Evolutionary conservation across 2,329 filamentous ascomycete genomes (phyloP), one percentile per base, ranked within the genome.

Genomic region (Fusarium pininemorale): DNA sequence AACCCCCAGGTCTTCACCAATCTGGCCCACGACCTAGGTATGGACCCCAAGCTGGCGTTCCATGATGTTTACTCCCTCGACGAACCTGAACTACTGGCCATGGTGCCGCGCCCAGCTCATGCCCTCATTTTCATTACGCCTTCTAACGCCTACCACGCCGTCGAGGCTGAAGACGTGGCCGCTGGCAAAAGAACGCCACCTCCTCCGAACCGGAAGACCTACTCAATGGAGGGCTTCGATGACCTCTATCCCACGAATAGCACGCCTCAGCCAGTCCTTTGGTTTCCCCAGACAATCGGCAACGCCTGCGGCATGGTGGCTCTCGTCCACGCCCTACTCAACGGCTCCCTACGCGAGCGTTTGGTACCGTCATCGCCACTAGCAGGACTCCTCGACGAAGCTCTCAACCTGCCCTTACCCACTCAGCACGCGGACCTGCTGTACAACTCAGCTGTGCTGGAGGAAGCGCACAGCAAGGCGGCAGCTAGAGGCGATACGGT

Each of bases 31-130:
- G 30, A 51, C 6, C 16, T 51, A 20, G 48, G 48, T 1, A 35
- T 51, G 48, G 30, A 51, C 1, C 12, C 48, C 0, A 35, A 35
- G 12, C 12, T 51, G 6, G 12, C n/a, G 0, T 51, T 51, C 1
- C 30, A 51, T 11, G 48, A 51, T 15, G 48, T 51, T 16, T 51
- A 51, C n/a, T 51, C 48, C 9, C 48, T 51, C 48, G n/a, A 35
- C n/a, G 48, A 51, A 35, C 48, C 48, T 0, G 48, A 35, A 3
- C 48, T 51, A 5, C 6, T 51, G 8, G 48, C 48, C 48, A 24
- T 51, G 30, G 48, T 51, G n/a, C 48, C 48, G 3, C 48, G 48
- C 3, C 48, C 48, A 24, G 48, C 30, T 0, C 48, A 51, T 0
- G 48, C 48, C 0, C 48, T 51, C 4, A 51, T 51, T 16, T 51